Conservation (phyloP, 2,329 filamentous ascomycete genomes). For the Cadophora sp. region DNA sequence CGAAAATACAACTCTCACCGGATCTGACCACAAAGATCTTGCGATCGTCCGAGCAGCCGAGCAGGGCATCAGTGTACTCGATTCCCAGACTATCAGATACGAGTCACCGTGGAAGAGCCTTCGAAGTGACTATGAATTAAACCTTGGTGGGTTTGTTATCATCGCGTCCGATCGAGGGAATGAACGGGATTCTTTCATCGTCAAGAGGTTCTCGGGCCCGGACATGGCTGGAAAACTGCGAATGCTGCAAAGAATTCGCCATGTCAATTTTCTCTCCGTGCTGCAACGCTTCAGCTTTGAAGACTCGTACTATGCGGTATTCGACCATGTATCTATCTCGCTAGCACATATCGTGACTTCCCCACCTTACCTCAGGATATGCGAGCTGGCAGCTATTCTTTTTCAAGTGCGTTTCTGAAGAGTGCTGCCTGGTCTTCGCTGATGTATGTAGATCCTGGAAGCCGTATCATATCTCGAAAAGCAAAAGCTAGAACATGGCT, state of each 20-base stretch:
- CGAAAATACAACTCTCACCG: background rate
- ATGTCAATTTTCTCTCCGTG: constrained; percentile 24
- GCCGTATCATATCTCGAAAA: constrained; percentile 23
- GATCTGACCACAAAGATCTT: constrained; percentile 5
- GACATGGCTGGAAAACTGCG: constrained; percentile 22
- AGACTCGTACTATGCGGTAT: constrained; percentile 26
- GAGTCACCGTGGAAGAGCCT: constrained; percentile 22
- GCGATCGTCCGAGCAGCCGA: background rate
- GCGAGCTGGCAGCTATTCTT: constrained; percentile 20
- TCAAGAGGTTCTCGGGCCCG: constrained; percentile 22
- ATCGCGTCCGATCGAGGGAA: constrained; percentile 21
- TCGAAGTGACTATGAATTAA: constrained; percentile 20
- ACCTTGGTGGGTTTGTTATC: constrained; percentile 22
- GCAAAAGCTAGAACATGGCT: constrained; percentile 20
- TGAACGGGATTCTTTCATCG: too few relatives aligned
- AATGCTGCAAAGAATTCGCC: constrained; percentile 25
- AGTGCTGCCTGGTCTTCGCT: constrained; percentile 8
- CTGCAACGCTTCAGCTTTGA: constrained; percentile 26
- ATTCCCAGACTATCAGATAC: constrained; percentile 11
- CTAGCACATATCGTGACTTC: constrained; percentile 22
- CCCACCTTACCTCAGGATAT: constrained; percentile 16
- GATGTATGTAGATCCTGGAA: constrained; percentile 20
- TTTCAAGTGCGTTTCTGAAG: constrained; percentile 19
- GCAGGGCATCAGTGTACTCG: background rate
- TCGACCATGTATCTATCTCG: constrained; percentile 26